Conservation (phyloP, 371 early-diverging fungal species). For the Mucor saturninus region DNA sequence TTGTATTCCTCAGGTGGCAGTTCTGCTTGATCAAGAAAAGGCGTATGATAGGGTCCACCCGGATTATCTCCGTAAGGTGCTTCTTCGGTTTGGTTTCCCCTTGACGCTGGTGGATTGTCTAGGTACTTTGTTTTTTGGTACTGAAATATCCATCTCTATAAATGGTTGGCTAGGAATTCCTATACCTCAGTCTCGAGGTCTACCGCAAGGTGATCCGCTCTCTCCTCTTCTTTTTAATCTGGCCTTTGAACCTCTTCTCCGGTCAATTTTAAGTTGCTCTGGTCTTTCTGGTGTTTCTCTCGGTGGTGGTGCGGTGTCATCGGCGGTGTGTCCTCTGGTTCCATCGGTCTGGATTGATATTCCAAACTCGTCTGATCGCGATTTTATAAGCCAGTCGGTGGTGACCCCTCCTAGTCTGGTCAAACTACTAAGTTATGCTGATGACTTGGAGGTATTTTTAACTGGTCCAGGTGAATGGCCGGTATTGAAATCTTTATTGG, state of each 20-base stretch:
- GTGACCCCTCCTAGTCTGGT: constrained; percentile 2
- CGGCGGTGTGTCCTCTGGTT: constrained; percentile 5
- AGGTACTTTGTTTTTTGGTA: constrained; percentile 12
- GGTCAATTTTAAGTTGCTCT: not conserved
- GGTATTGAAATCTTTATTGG: not conserved
- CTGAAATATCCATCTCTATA: constrained; percentile 5
- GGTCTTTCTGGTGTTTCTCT: not conserved
- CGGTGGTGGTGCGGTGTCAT: too few relatives aligned
- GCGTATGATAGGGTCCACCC: constrained; percentile 35
- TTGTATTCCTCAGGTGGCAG: not conserved
- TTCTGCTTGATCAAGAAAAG: constrained; percentile 21
- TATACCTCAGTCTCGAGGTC: constrained; percentile 7
- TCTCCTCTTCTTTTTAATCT: constrained; percentile 23
- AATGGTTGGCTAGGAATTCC: constrained; percentile 13
- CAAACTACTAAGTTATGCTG: constrained; percentile 27
- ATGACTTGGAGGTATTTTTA: constrained; percentile 29
- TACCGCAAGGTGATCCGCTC: constrained; percentile 22
- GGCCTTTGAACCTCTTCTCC: constrained; percentile 13
- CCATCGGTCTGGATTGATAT: constrained; percentile 11
- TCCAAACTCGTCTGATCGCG: not conserved
- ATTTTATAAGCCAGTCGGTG: constrained; percentile 12
- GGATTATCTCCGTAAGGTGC: constrained; percentile 1
- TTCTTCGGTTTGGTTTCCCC: constrained; percentile 9
- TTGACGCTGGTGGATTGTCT: not conserved
- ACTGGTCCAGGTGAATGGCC: constrained; percentile 8